Evolutionary conservation across 306 rosid species (phyloP), one percentile per base, ranked within the genome.

Genomic region (Crotalaria pallida): DNA sequence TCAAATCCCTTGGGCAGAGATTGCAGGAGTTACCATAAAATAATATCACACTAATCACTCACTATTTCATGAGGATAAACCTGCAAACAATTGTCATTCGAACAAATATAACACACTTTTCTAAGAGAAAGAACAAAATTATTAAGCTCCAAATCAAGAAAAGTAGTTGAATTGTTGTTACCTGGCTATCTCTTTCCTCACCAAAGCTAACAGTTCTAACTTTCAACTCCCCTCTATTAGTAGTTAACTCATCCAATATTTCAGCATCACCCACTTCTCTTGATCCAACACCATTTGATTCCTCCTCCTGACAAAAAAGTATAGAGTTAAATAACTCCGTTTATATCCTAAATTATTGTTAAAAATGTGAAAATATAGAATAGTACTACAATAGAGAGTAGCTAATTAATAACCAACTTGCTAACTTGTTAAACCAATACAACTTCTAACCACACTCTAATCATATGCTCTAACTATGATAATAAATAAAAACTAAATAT

Each of bases 201-300:
- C 9, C 68, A 49, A 83, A 86, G 84, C 92, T 89, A 10, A 67
- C 38, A 24, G 71, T 69, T 89, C 80, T 86, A 59, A 89, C 69
- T 82, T 89, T 92, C 74, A 92, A 62, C 75, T 92, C 96, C 47
- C 98, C 96, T 80, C 98, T 88, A 17, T 75, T 81, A 9, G 96
- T 92, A 47, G 96, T 88, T 58, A 90, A 74, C 64, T 79, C 89
- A 29, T 92, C 96, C 10, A 92, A 75, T 49, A 89, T 88, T 85
- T 92, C 96, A 67, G 84, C 96, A 81, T 88, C 76, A 51, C 60
- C 78, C 31, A 74, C 65, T 52, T 88, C 91, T 15, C 17, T 77
- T 7, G 79, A 34, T 65, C 73, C 88, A 27, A 22, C 51, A 23
- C 44, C 2, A 13, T 66, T 18, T 29, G 67, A 48, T 63, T 88